phyloP scores from a whole-genome alignment of 148 eudicot species.

The Vaccinium macrocarpon region DNA sequence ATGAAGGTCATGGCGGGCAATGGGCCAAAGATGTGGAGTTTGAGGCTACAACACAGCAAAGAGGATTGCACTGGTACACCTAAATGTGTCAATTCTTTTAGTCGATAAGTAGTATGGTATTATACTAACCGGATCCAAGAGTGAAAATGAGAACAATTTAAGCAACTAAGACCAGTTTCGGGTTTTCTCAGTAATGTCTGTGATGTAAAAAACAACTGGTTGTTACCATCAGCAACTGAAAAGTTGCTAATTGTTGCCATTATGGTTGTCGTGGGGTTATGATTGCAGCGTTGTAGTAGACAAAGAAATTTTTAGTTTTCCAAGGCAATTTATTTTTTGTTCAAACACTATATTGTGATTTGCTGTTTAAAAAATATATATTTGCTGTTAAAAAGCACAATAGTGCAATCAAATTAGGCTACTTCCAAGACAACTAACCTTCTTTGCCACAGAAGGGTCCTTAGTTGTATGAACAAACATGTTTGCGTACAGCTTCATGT shows the following conservation, averaged over 20 bases:
- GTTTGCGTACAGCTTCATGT: constrained; percentile 54
- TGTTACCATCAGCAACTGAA: neutral
- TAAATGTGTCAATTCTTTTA: neutral
- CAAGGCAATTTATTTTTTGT: constrained; percentile 3
- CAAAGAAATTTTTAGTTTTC: neutral
- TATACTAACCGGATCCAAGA: neutral
- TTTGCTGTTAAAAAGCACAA: neutral
- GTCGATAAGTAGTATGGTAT: neutral
- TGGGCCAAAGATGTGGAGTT: neutral
- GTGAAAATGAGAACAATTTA: neutral
- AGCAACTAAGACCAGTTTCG: neutral
- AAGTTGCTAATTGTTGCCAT: neutral
- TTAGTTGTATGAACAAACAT: constrained; percentile 47
- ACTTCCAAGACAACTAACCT: constrained; percentile 26
- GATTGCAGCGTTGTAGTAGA: neutral
- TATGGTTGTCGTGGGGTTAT: neutral
- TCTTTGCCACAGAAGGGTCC: constrained; percentile 30
- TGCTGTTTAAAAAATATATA: neutral
- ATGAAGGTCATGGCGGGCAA: neutral
- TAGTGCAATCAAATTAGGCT: neutral
- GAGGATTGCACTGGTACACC: neutral
- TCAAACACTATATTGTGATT: neutral
- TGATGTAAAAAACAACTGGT: neutral
- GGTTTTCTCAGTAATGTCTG: neutral
- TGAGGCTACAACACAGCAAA: neutral